Conservation (phyloP, 1,284 basidiomycete genomes). For the Crepidotus sp. region DNA sequence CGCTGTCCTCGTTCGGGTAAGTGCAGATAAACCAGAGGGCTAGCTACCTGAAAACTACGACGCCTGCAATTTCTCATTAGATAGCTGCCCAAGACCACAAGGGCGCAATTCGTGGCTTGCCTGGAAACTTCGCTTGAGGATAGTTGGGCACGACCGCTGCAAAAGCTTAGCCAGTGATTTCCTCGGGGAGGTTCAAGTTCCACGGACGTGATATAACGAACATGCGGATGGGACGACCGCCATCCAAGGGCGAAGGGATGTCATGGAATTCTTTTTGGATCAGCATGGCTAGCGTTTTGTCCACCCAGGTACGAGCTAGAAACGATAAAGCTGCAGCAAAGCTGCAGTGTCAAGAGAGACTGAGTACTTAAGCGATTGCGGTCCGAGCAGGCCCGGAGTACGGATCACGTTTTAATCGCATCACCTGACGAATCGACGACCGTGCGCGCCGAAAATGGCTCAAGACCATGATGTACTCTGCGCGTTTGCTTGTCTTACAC, state of each 20-base stretch:
- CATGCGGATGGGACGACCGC: conserved; percentile 65
- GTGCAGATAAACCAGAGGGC: background rate
- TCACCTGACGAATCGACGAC: too few species aligned
- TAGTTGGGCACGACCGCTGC: conserved; percentile 60
- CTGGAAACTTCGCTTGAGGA: conserved; percentile 77
- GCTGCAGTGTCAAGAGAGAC: too few species aligned
- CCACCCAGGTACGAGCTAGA: too few species aligned
- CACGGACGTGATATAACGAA: conserved; percentile 71
- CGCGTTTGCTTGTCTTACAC: background rate
- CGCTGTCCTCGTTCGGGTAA: conserved; percentile 34
- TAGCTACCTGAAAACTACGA: conserved; percentile 69
- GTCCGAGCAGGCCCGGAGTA: too few species aligned
- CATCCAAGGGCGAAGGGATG: conserved; percentile 58
- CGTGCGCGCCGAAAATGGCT: too few species aligned
- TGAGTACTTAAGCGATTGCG: too few species aligned
- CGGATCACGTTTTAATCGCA: too few species aligned
- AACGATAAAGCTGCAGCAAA: too few species aligned
- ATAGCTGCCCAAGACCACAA: conserved; percentile 1
- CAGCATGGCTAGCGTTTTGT: conserved; percentile 56
- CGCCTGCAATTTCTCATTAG: conserved; percentile 36
- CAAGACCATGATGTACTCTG: background rate
- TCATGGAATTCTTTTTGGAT: conserved; percentile 75
- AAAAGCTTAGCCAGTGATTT: too few species aligned
- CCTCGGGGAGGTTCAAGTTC: too few species aligned
- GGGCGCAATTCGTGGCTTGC: conserved; percentile 27